Percentiles rank a stretch among this genome's conserved stretches.
Conservation (phyloP, 257 asterid species). For the Solanum neorickii region DNA sequence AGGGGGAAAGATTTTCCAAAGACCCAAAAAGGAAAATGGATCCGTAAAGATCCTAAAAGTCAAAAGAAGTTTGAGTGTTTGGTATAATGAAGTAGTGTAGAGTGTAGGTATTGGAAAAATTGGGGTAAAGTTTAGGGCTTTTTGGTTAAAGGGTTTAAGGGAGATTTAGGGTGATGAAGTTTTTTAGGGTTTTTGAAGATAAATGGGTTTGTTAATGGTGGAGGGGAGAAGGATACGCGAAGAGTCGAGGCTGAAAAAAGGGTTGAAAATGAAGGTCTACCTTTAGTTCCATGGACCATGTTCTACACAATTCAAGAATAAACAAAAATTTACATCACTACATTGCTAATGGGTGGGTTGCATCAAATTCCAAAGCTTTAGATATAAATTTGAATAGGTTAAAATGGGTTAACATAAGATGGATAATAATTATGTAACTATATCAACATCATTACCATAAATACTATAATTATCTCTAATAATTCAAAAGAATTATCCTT, state of each 20-base stretch:
- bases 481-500: too few species aligned
- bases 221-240: background rate
- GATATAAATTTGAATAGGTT: too few species aligned
- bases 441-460: too few species aligned
- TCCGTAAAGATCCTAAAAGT: background rate
- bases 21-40: background rate
- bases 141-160: background rate
- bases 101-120: background rate
- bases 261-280: background rate
- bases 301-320: background rate
- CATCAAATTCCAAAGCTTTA: too few species aligned
- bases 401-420: too few species aligned
- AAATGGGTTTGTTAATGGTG: conserved; percentile 2
- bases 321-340: background rate
- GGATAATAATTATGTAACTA: too few species aligned
- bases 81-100: background rate
- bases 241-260: background rate
- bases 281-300: conserved; percentile 1
- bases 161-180: background rate
- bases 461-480: too few species aligned
- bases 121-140: background rate
- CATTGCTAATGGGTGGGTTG: too few species aligned
- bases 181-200: background rate
- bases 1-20: background rate
- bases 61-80: background rate